These are phyloP conservation scores for Colletotrichum karsti DNA, from an alignment of 2,329 filamentous ascomycete genomes.

Conservation along the genomic window DNA sequence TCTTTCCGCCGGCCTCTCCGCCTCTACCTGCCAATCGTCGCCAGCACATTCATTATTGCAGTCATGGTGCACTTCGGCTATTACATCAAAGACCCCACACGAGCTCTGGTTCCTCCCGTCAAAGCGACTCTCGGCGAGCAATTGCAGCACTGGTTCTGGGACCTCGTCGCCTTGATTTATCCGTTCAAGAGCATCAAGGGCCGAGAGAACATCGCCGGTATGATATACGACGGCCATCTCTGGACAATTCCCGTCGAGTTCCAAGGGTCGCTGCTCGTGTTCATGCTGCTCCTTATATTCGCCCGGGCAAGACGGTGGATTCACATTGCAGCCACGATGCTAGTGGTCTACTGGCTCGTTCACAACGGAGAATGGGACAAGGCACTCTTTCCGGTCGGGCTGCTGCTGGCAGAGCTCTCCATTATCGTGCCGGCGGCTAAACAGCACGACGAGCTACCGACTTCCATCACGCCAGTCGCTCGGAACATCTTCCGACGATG, in stretches of 20 bases:
- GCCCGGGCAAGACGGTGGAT: slow-evolving; percentile 49
- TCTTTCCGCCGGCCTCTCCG: slow-evolving; percentile 60
- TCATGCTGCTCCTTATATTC: slow-evolving; percentile 60
- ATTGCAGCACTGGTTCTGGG: slow-evolving; percentile 53
- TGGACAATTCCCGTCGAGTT: slow-evolving; percentile 72
- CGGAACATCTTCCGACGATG: neutral
- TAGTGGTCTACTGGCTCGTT: slow-evolving; percentile 48
- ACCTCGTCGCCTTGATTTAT: slow-evolving; percentile 33
- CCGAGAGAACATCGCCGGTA: slow-evolving; percentile 8
- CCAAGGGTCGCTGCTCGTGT: slow-evolving; percentile 64
- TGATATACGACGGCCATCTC: slow-evolving; percentile 63
- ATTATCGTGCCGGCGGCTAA: slow-evolving; percentile 49
- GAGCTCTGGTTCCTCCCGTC: neutral
- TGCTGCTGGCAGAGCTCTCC: slow-evolving; percentile 63
- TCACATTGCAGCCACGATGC: slow-evolving; percentile 49
- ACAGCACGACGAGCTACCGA: slow-evolving; percentile 26
- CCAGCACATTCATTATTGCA: slow-evolving; percentile 57
- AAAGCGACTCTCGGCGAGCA: slow-evolving; percentile 43
- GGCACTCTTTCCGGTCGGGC: slow-evolving; percentile 44
- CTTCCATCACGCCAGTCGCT: neutral
- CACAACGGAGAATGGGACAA: slow-evolving; percentile 8
- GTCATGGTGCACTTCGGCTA: slow-evolving; percentile 32
- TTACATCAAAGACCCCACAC: neutral
- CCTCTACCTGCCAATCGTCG: slow-evolving; percentile 57
- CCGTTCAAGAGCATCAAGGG: slow-evolving; percentile 21